Base-by-base conservation (phyloP, 495 filamentous ascomycete species). In the Jackrogersella minutella region DNA sequence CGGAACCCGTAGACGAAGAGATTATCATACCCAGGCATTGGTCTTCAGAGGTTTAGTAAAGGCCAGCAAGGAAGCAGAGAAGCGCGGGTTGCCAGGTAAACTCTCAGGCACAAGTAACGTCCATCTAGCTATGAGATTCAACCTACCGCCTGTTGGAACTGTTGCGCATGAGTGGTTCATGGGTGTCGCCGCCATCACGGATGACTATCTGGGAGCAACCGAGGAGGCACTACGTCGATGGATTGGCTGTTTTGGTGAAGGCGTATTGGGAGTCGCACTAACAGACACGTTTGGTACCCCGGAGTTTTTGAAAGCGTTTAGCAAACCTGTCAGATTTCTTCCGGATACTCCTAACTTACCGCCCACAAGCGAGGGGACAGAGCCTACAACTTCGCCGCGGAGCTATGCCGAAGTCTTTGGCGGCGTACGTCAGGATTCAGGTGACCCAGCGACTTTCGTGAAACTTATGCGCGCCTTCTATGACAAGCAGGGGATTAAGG, bases 161-260 rank as follows among this genome's bases (percentile, higher is more conserved):
- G 93, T 99, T 1, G 95, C 96, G 0, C 95, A 99, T 66, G 95
- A 99, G 78, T 99, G 96, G 96, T 97, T 97, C 79, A 99, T 99
- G 95, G 92, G 91, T 37, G 92, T 96, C 53, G 95, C 95, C 13
- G 93, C 95, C 31, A 91, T 97, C 70, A 93, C 90, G 2, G 83
- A 91, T 56, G 87, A 97, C 77, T 99, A 98, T 69, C 79, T 82
- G 63, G 83, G 84, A 50, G 92, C 96, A 5, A 97, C 92, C 57
- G 92, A 94, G 74, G 83, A 88, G 59, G 92, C 91, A 0, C 79
- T 99, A 71, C 78, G 84, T 47, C 91, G 93, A 73, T 99, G 95
- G 95, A 82, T 97, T 16, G 88, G 86, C 10, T 96, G 92, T 64
- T 99, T 97, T 69, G 95, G 94, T 0, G 88, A 93, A 75, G 93